These are phyloP conservation scores for Hibiscus trionum DNA, from an alignment of 345 rosid genomes.

Conservation along the genomic window DNA sequence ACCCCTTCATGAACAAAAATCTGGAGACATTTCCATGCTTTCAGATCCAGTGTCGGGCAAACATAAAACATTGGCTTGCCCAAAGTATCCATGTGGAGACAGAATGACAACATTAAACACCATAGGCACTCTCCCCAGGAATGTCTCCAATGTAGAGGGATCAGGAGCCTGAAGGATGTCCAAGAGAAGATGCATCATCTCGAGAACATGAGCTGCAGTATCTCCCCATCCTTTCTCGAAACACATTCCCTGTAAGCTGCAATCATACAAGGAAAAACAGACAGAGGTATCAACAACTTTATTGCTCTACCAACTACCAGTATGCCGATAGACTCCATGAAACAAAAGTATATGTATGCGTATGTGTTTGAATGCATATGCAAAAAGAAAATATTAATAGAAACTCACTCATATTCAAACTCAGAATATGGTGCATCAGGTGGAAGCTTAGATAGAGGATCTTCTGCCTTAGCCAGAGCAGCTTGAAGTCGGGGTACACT, in stretches of 20 bases:
- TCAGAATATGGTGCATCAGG: slow-evolving; percentile 34
- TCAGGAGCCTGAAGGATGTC: slow-evolving; percentile 64
- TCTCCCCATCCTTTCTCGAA: slow-evolving; percentile 64
- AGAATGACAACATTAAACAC: slow-evolving; percentile 52
- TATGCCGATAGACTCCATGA: too few species aligned
- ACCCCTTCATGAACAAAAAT: not conserved
- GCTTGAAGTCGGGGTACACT: slow-evolving; percentile 34
- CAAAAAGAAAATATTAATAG: not conserved
- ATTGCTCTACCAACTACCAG: not conserved
- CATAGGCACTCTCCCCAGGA: slow-evolving; percentile 62
- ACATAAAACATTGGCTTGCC: slow-evolving; percentile 60
- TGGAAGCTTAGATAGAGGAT: slow-evolving; percentile 44
- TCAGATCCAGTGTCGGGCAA: slow-evolving; percentile 47
- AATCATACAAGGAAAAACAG: not conserved
- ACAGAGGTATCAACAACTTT: not conserved
- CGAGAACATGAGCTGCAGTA: slow-evolving; percentile 34
- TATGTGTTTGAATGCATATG: not conserved
- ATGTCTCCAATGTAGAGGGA: slow-evolving; percentile 51
- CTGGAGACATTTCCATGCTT: not conserved
- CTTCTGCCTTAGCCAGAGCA: slow-evolving; percentile 50
- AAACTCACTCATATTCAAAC: slow-evolving; percentile 44
- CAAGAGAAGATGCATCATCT: slow-evolving; percentile 50
- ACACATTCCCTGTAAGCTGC: slow-evolving; percentile 50
- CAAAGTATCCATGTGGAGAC: slow-evolving; percentile 62
- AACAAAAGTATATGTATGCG: not conserved